phyloP scores from a whole-genome alignment of 2,329 filamentous ascomycete species.

The Aplosporella prunicola region DNA sequence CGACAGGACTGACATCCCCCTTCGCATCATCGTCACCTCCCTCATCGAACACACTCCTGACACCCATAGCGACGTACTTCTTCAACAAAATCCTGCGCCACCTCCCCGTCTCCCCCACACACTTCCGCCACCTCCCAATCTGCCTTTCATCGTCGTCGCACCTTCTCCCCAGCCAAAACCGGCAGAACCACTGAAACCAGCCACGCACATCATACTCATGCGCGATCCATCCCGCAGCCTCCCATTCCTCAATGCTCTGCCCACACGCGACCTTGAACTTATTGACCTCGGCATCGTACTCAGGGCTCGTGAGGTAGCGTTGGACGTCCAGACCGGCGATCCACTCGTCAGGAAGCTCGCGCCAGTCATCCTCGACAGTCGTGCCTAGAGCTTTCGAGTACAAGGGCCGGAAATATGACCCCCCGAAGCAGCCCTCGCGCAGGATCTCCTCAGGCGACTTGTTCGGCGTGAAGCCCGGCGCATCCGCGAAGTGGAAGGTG shows the following conservation, averaged over 20 bases:
- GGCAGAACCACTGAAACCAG: slow-evolving; percentile 50
- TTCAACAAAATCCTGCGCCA: slow-evolving; percentile 45
- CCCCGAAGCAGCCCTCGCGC: slow-evolving; percentile 44
- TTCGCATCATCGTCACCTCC: slow-evolving; percentile 30
- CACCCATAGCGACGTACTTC: slow-evolving; percentile 40
- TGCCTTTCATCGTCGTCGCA: slow-evolving; percentile 46
- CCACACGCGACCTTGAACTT: slow-evolving; percentile 46
- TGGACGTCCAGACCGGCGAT: slow-evolving; percentile 30
- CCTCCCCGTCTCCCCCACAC: slow-evolving; percentile 42
- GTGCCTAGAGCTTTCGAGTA: slow-evolving; percentile 34
- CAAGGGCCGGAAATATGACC: slow-evolving; percentile 43
- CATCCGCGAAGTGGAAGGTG: slow-evolving; percentile 38
- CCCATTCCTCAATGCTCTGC: slow-evolving; percentile 48
- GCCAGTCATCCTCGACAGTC: slow-evolving; percentile 38
- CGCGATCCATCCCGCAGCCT: slow-evolving; percentile 46
- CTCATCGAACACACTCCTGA: slow-evolving; percentile 41
- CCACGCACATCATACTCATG: slow-evolving; percentile 44
- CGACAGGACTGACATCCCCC: slow-evolving; percentile 43
- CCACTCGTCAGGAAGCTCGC: slow-evolving; percentile 39
- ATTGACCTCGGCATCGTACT: slow-evolving; percentile 42
- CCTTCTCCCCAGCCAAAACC: slow-evolving; percentile 42
- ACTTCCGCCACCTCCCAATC: slow-evolving; percentile 43
- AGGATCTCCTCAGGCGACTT: slow-evolving; percentile 45
- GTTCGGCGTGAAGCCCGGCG: slow-evolving; percentile 41
- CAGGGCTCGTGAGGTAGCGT: slow-evolving; percentile 31